Evolutionary conservation across 2,329 filamentous ascomycete species (phyloP).

Genomic region (Hypoxylon sp.): DNA sequence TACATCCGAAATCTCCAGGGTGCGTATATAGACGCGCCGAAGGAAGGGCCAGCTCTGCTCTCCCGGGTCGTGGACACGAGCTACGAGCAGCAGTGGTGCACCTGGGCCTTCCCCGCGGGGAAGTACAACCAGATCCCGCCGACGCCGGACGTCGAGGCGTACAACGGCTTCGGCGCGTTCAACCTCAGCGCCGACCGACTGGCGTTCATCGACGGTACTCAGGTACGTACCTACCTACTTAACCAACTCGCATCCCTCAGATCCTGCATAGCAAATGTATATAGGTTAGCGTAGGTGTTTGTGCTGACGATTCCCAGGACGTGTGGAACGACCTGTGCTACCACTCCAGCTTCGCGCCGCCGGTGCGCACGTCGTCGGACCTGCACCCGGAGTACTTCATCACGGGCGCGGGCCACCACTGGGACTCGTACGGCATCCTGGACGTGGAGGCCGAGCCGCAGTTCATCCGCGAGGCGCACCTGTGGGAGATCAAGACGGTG

Average conservation of each 20-base stretch:
- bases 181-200: conserved; percentile 60
- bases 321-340: conserved; percentile 66
- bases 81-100: conserved; percentile 68
- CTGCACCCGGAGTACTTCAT: conserved; percentile 64
- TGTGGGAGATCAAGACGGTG: conserved; percentile 64
- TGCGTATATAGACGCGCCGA: conserved; percentile 61
- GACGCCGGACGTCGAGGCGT: conserved; percentile 56
- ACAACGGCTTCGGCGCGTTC: conserved; percentile 62
- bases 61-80: conserved; percentile 60
- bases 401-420: conserved; percentile 64
- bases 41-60: conserved; percentile 59
- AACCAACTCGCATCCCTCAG: too few relatives aligned
- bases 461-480: conserved; percentile 63
- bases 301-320: conserved; percentile 52
- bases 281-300: too few relatives aligned
- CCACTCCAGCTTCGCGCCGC: conserved; percentile 58
- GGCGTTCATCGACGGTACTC: conserved; percentile 64
- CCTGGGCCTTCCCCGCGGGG: conserved; percentile 64
- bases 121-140: conserved; percentile 59
- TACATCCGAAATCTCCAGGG: conserved; percentile 47
- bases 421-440: conserved; percentile 59
- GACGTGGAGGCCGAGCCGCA: conserved; percentile 61
- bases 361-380: conserved; percentile 55
- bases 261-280: too few relatives aligned
- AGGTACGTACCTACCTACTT: not conserved